Evolutionary conservation across 306 rosid genomes (phyloP).

Genomic region (Sechiopsis laciniata): DNA sequence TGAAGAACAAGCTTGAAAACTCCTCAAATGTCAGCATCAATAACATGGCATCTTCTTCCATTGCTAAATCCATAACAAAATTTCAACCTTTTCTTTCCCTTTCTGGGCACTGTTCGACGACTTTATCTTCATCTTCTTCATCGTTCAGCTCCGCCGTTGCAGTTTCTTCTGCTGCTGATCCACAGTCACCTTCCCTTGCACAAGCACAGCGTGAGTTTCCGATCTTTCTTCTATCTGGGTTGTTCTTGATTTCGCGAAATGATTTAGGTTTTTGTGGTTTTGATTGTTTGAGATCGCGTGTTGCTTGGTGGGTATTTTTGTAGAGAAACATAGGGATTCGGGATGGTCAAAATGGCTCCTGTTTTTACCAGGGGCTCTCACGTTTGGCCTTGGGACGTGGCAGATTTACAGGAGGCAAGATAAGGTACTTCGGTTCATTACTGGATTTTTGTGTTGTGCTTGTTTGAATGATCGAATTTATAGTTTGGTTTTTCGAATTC

Average conservation of each 20-base stretch:
- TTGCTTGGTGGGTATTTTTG: background rate
- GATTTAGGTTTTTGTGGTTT: slow-evolving; percentile 12
- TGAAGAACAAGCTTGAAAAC: slow-evolving; percentile 11
- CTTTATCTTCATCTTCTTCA: slow-evolving; percentile 22
- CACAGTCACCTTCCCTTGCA: slow-evolving; percentile 43
- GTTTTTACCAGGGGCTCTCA: slow-evolving; percentile 81
- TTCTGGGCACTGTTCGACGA: slow-evolving; percentile 11
- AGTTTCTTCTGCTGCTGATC: slow-evolving; percentile 31
- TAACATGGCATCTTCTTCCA: slow-evolving; percentile 39
- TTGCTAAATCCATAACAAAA: slow-evolving; percentile 36
- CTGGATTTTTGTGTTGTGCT: background rate
- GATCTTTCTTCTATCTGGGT: slow-evolving; percentile 14
- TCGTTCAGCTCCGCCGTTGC: slow-evolving; percentile 39
- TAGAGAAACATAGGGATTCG: slow-evolving; percentile 45
- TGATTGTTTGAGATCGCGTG: background rate
- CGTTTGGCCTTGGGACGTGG: slow-evolving; percentile 98
- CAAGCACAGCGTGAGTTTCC: slow-evolving; percentile 40
- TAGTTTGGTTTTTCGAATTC: slow-evolving; percentile 1
- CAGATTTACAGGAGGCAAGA: slow-evolving; percentile 85
- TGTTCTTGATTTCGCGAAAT: slow-evolving; percentile 7
- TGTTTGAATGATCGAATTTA: background rate
- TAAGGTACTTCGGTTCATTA: slow-evolving; percentile 37
- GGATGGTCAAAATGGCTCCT: slow-evolving; percentile 61
- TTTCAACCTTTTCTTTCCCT: slow-evolving; percentile 31
- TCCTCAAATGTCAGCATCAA: slow-evolving; percentile 21